These are phyloP conservation scores for Yarrowia divulgata DNA, from an alignment of 805 yeast species.

Conservation along the genomic window DNA sequence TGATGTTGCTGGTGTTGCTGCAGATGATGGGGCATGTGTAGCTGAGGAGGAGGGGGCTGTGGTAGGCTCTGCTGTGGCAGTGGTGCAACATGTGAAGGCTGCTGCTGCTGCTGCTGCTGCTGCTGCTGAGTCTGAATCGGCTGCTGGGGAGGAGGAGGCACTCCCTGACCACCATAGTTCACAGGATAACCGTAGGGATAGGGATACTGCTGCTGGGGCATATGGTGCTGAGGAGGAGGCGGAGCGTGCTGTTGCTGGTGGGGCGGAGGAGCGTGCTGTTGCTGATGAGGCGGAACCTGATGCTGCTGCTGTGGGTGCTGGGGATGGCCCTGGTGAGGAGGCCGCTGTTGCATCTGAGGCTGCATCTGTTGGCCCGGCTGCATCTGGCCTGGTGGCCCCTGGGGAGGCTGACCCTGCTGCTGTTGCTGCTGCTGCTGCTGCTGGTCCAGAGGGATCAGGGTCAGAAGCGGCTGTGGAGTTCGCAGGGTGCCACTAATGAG, in stretches of 20 bases:
- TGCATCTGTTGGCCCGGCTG: conserved; percentile 11
- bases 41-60: conserved; percentile 13
- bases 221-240: conserved; percentile 39
- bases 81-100: neutral
- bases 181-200: conserved; percentile 15
- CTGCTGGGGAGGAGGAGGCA: conserved; percentile 15
- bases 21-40: conserved; percentile 14
- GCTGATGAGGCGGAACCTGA: neutral
- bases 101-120: neutral
- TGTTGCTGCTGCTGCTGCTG: conserved; percentile 11
- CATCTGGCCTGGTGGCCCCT: conserved; percentile 41
- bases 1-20: conserved; percentile 2
- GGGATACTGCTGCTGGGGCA: conserved; percentile 40
- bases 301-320: conserved; percentile 38
- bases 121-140: too few species aligned
- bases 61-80: neutral
- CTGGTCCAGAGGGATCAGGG: conserved; percentile 33
- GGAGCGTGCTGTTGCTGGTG: neutral
- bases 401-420: conserved; percentile 20
- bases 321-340: conserved; percentile 34
- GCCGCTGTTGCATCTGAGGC: conserved; percentile 31
- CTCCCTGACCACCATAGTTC: conserved; percentile 3
- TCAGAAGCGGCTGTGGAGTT: conserved; percentile 39
- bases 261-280: conserved; percentile 5
- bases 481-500: conserved; percentile 57